A percentile compares a stretch with the other conserved stretches of the same genome.
These are phyloP conservation scores for Phytophthora sansomeana DNA, from an alignment of 352 stramenopile genomes.

Conservation along the genomic window DNA sequence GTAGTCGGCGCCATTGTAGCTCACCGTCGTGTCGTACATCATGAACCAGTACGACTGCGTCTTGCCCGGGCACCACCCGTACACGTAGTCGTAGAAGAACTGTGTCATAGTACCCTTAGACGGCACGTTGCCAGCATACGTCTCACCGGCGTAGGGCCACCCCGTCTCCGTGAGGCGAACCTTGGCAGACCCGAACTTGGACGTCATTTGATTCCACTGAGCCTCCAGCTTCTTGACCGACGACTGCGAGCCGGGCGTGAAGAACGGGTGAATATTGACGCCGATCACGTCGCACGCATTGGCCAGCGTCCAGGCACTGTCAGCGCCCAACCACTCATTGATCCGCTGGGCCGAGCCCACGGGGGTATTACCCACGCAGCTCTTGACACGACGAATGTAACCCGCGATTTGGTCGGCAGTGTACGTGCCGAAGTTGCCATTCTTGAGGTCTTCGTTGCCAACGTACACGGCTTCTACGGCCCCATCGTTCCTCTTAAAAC, in stretches of 20 bases:
- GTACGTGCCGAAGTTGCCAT: conserved; percentile 45
- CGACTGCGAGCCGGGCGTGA: conserved; percentile 35
- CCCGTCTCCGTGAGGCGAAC: conserved; percentile 60
- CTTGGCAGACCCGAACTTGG: conserved; percentile 46
- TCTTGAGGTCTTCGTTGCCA: conserved; percentile 72
- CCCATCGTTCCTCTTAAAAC: conserved; percentile 39
- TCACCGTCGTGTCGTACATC: conserved; percentile 63
- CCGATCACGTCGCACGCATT: conserved; percentile 41
- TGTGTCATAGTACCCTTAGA: conserved; percentile 48
- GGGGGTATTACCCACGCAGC: conserved; percentile 49
- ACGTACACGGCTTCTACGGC: conserved; percentile 71
- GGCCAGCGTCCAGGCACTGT: conserved; percentile 39
- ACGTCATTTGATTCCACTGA: conserved; percentile 50
- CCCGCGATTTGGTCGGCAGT: conserved; percentile 41
- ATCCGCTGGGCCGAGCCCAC: conserved; percentile 72
- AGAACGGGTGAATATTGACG: conserved; percentile 53
- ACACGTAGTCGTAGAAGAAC: conserved; percentile 54
- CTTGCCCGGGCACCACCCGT: conserved; percentile 29
- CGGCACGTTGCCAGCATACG: conserved; percentile 39
- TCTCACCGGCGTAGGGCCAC: conserved; percentile 47
- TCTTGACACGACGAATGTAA: conserved; percentile 58
- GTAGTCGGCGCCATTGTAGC: conserved; percentile 50
- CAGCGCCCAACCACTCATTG: conserved; percentile 55
- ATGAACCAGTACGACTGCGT: conserved; percentile 61
- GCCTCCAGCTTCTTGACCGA: conserved; percentile 56